These are phyloP conservation scores for Schrenkiella parvula DNA, from an alignment of 345 rosid genomes.

Conservation along the genomic window DNA sequence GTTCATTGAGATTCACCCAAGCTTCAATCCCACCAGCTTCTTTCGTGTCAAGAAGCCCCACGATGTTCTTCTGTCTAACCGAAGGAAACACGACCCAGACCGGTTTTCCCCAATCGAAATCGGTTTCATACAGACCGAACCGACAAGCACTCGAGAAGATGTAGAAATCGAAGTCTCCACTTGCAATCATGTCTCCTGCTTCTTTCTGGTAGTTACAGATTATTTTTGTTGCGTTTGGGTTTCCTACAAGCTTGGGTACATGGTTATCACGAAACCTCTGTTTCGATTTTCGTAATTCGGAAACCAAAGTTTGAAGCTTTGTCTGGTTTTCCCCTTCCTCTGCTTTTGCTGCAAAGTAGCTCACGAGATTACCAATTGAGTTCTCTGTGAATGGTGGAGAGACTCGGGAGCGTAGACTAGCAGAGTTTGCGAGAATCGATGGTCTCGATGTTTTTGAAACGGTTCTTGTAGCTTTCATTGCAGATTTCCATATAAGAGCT, in stretches of 20 bases:
- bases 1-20: conserved; percentile 31
- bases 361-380: conserved; percentile 43
- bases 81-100: conserved; percentile 32
- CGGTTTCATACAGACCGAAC: conserved; percentile 26
- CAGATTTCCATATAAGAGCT: conserved; percentile 44
- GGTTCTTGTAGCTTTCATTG: conserved; percentile 29
- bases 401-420: conserved; percentile 35
- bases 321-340: conserved; percentile 11
- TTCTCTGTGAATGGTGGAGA: conserved; percentile 32
- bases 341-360: conserved; percentile 31
- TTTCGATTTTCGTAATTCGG: conserved; percentile 17
- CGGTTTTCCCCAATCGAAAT: conserved; percentile 45
- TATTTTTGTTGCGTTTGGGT: conserved; percentile 4
- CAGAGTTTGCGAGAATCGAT: conserved; percentile 32
- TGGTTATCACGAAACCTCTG: conserved; percentile 28
- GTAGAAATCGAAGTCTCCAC: conserved; percentile 29
- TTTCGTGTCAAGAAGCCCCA: conserved; percentile 37
- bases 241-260: conserved; percentile 10
- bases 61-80: conserved; percentile 34
- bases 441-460: conserved; percentile 27
- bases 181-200: conserved; percentile 11
- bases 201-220: conserved; percentile 16
- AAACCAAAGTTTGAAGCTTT: conserved; percentile 30
- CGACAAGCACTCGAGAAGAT: conserved; percentile 25
- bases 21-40: conserved; percentile 39